phyloP scores from a whole-genome alignment of 2,329 filamentous ascomycete species.

The Talaromyces sp. region DNA sequence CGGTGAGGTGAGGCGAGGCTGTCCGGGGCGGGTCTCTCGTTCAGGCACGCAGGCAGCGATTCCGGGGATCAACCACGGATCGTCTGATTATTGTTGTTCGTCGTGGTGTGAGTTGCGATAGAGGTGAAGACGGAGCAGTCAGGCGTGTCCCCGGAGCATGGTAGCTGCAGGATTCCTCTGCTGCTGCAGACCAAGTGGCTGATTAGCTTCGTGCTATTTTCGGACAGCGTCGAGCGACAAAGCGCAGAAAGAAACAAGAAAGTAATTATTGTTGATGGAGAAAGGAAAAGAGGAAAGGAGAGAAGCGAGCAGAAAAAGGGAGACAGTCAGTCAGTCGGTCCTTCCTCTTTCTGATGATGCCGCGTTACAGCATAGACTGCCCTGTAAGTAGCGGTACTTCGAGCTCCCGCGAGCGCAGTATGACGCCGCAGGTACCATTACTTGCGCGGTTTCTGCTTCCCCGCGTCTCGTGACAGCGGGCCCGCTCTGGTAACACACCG shows the following conservation, averaged over 20 bases:
- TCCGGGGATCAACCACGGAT: background rate
- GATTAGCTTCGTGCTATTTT: background rate
- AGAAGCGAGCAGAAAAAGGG: background rate
- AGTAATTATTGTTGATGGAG: too few species aligned
- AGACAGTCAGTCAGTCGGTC: too few species aligned
- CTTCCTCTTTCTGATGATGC: background rate
- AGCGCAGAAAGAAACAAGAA: background rate
- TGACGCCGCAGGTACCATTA: background rate
- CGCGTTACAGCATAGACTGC: background rate
- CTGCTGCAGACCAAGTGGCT: background rate
- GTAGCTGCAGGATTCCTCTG: background rate
- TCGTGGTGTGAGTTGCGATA: background rate
- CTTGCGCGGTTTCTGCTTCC: background rate
- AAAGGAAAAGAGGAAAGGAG: background rate
- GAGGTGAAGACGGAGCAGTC: background rate
- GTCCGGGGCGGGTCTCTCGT: background rate
- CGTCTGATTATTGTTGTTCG: too few species aligned
- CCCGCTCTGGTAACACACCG: background rate
- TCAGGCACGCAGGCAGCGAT: background rate
- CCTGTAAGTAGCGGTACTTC: background rate
- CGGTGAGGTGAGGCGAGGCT: background rate
- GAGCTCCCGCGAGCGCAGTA: background rate
- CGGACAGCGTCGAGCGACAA: background rate
- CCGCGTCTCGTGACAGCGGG: background rate
- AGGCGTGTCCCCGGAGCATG: background rate